phyloP scores from a whole-genome alignment of 306 rosid species.

The Prunus mira region DNA sequence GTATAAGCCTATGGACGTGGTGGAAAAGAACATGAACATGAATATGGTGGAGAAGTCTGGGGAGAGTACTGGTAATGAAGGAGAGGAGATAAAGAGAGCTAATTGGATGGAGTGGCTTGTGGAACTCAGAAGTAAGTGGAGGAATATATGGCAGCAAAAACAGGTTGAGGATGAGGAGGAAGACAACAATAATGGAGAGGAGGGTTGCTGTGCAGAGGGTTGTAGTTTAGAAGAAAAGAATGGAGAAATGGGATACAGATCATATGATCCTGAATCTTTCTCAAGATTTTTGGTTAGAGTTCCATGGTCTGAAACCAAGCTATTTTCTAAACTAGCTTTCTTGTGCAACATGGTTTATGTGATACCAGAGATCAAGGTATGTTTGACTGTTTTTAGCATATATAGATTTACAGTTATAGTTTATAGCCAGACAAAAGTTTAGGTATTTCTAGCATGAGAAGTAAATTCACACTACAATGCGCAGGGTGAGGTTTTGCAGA shows the following conservation, averaged over 20 bases:
- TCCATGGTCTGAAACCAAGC: slow-evolving; percentile 61
- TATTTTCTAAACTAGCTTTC: slow-evolving; percentile 64
- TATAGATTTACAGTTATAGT: not conserved
- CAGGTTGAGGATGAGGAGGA: slow-evolving; percentile 26
- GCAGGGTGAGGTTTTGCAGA: slow-evolving; percentile 62
- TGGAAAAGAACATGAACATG: slow-evolving; percentile 30
- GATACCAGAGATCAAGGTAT: slow-evolving; percentile 69
- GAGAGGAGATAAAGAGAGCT: slow-evolving; percentile 43
- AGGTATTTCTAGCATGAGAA: not conserved
- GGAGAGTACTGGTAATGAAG: slow-evolving; percentile 23
- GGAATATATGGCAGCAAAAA: slow-evolving; percentile 32
- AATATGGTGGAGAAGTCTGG: slow-evolving; percentile 9
- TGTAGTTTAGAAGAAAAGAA: slow-evolving; percentile 40
- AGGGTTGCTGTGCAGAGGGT: slow-evolving; percentile 45
- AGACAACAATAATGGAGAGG: slow-evolving; percentile 44
- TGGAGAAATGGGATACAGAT: slow-evolving; percentile 22
- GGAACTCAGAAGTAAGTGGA: slow-evolving; percentile 70
- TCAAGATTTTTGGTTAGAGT: slow-evolving; percentile 57
- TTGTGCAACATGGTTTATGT: slow-evolving; percentile 82
- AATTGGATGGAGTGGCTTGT: slow-evolving; percentile 76
- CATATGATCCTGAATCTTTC: slow-evolving; percentile 42
- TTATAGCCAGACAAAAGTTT: not conserved
- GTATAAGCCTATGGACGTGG: slow-evolving; percentile 34
- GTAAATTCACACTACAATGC: slow-evolving; percentile 7
- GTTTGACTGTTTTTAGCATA: not conserved